Conservation (phyloP, 2,329 filamentous ascomycete species). For the Botrytis tulipae region DNA sequence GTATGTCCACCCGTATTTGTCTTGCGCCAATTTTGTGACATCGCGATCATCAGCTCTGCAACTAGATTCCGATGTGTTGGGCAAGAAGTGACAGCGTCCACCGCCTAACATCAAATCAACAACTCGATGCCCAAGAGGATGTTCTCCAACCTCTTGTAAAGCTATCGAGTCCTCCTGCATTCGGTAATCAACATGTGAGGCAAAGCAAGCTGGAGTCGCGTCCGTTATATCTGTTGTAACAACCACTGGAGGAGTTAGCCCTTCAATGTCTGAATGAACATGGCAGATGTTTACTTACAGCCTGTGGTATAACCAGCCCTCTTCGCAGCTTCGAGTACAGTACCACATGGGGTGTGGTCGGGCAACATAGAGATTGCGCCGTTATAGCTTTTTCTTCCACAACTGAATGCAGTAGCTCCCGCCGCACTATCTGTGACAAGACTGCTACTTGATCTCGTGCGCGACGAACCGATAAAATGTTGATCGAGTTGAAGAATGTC, state of each 20-base stretch:
- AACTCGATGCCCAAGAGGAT: constrained; percentile 76
- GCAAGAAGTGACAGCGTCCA: constrained; percentile 87
- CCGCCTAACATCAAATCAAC: constrained; percentile 93
- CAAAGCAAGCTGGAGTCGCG: constrained; percentile 94
- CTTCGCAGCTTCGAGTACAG: constrained; percentile 90
- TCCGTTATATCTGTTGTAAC: constrained; percentile 95
- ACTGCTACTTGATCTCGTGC: constrained; percentile 80
- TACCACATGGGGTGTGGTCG: constrained; percentile 83
- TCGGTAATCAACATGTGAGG: constrained; percentile 77
- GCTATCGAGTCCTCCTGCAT: constrained; percentile 87
- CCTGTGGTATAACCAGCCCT: constrained; percentile 88
- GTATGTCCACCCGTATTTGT: constrained; percentile 78
- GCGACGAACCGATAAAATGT: constrained; percentile 85
- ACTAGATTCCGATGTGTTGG: constrained; percentile 76
- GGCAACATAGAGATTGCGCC: constrained; percentile 89
- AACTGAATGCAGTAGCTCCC: constrained; percentile 96
- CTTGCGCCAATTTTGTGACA: constrained; percentile 68
- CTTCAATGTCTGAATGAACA: neutral
- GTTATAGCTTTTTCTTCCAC: constrained; percentile 92
- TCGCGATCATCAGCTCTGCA: constrained; percentile 80
- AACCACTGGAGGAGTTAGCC: constrained; percentile 53
- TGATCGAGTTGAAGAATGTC: constrained; percentile 79
- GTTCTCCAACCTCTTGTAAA: constrained; percentile 84
- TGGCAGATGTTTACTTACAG: constrained; percentile 2
- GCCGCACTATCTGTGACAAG: constrained; percentile 94